These are phyloP conservation scores for Yamadazyma kanchanaburiensis DNA, from an alignment of 1,139 yeast species.

Conservation along the genomic window DNA sequence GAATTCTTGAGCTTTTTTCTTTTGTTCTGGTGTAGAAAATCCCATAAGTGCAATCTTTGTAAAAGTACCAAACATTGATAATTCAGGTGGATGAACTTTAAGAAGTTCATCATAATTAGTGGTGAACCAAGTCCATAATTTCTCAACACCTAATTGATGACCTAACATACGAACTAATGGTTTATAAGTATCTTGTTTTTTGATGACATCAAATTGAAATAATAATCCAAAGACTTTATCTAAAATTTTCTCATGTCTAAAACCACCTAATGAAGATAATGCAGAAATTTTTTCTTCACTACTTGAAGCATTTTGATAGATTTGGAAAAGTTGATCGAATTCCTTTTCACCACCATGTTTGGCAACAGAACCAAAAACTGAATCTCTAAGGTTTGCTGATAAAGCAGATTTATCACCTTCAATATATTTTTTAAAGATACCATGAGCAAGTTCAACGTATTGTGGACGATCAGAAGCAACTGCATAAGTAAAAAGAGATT, in stretches of 20 bases:
- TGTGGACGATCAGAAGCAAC: constrained; percentile 56
- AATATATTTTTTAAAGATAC: constrained; percentile 55
- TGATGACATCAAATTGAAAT: constrained; percentile 66
- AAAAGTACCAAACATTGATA: constrained; percentile 73
- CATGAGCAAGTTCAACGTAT: constrained; percentile 51
- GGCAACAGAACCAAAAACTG: constrained; percentile 70
- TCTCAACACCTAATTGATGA: constrained; percentile 59
- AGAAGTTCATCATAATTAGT: constrained; percentile 68
- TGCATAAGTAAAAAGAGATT: constrained; percentile 68
- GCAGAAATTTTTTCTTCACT: constrained; percentile 78
- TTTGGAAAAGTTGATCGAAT: constrained; percentile 59
- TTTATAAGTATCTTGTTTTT: constrained; percentile 77
- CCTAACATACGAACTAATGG: constrained; percentile 72
- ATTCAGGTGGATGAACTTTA: constrained; percentile 74
- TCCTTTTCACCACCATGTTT: constrained; percentile 59
- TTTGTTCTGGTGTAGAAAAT: constrained; percentile 60
- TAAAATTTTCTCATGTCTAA: constrained; percentile 55
- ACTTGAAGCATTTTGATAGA: constrained; percentile 64
- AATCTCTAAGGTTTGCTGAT: constrained; percentile 75
- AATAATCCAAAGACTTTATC: constrained; percentile 58
- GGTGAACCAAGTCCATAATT: constrained; percentile 75
- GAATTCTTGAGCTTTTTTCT: constrained; percentile 55
- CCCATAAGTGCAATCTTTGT: constrained; percentile 61
- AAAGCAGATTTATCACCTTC: constrained; percentile 69
- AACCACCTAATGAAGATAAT: constrained; percentile 70